Base-by-base conservation (phyloP, 805 yeast species). In the Saturnispora ahearnii region DNA sequence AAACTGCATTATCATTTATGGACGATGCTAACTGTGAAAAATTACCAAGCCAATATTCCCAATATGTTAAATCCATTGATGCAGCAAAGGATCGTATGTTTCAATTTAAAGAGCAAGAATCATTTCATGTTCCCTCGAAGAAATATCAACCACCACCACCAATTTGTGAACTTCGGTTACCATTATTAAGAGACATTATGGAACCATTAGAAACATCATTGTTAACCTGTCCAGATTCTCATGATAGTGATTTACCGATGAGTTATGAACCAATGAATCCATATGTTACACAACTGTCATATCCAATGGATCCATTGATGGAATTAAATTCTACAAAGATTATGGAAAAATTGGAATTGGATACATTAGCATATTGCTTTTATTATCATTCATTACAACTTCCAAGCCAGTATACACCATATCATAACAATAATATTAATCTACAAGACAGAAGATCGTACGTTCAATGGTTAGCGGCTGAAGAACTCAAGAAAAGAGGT, bases 181-280 rank as follows among this genome's bases (percentile, higher is more conserved):
- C 78, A 28, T 72, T 81, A 15, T 70, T 78, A 52, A 72, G 73
- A 29, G 63, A 76, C 2, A 79, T 86, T 24, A 69, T 77, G 45
- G 73, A 74, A 51, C 70, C 78, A 57, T 71, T 91, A 56, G 95
- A 87, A 62, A 77, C 84, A 1, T 89, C 97, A 3, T 72, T 87
- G 52, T 71, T 87, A 57, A 85, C 86, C 59, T 88, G 97, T 63
- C 98, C 99, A 0, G 98, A 93, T 67, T 87, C 98, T 0, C 77
- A 82, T 51, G 95, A 91, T 63, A 83, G 95, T 2, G 97, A 91
- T 59, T 78, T 73, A 57, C 96, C 97, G 15, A 77, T 83, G 53
- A 64, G 62, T 40, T 82, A 88, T 63, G 78, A 76, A 45, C 91
- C 97, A 6, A 75, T 77, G 22, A 79, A 81, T 57, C 95, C 95